Base-by-base conservation (phyloP, 257 asterid genomes). In the Gardenia jasminoides region DNA sequence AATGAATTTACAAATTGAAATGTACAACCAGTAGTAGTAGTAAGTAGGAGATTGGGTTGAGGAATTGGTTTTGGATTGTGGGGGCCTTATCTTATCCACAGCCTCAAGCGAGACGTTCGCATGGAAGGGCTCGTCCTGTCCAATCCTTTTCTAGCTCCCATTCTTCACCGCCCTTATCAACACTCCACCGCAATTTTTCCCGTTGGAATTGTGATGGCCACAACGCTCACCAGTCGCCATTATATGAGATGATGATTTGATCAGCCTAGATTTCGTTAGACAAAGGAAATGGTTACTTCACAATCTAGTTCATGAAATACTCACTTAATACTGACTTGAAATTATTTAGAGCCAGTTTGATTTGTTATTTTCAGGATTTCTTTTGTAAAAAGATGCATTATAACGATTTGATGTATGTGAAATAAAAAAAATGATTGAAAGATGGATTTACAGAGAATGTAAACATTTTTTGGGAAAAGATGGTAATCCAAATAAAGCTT, bases 71-170 rank as follows among this genome's bases (percentile, higher is more conserved):
- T 62, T 68, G 64, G 79, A 72, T 78, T 36, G 82, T 36, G 81
- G 76, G 88, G 90, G 82, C 47, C 83, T 86, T 88, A 90, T 89
- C 93, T 89, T 89, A 89, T 89, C 97, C 77, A 28, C 48, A 44
- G 20, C 17, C 54, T 9, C 39, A 28, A 83, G 86, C 83, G 84
- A 89, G 88, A 87, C 91, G 95, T 65, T 84, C 81, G 81, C 78
- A 86, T 81, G 8, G 15, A 47, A 84, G 86, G 67, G 81, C 73
- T 76, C 66, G 89, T 85, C 86, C 24, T 82, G 52, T 88, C 89
- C 89, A 83, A 85, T 87, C 90, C 78, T 75, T 33, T 52, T 19
- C 6, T 28, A 50, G 26, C 44, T 48, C 72, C 86, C 64, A 16
- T 17, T 81, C n/a, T 78, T 39, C 79, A 43, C 81, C 75, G 81